Base-by-base conservation (phyloP, 2,329 filamentous ascomycete genomes). In the Ceratocystiopsis sp. region DNA sequence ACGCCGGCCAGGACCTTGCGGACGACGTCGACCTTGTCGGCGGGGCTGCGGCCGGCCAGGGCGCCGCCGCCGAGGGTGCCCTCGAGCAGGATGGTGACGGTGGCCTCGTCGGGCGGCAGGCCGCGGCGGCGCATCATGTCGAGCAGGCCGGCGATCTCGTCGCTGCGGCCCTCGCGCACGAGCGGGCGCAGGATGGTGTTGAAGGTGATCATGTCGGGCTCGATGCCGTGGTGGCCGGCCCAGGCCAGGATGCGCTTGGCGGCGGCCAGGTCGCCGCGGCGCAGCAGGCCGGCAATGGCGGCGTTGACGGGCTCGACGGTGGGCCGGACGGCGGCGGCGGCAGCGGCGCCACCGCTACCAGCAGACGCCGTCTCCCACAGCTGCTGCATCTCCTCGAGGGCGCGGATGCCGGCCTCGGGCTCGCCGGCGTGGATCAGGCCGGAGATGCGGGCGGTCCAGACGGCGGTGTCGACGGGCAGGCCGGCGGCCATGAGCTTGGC, bases 81-180 rank as follows among this genome's bases (percentile, higher is more conserved):
- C 37, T 80, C 75, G 9, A 91, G 64, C 45, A 91, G 66, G 48
- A 84, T 74, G 18, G 76, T 82, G 57, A 83, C 84, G 0, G 84
- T 91, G 7, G 69, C 70, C n/a, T 68, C 64, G 55, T 86, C 75
- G 1, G 78, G 70, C 29, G 65, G 50, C 25, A 84, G 57, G 3
- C 66, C 65, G 15, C 66, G 59, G 3, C 55, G 49, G 35, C 68
- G 60, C 81, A 86, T 86, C 43, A 67, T 60, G 4, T 60, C 52
- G 3, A 85, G 62, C 13, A 84, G 53, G 3, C 56, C 56, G 37
- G 66, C 61, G 13, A 73, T 67, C 36, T 73, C 68, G 1, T 63
- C 53, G 33, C 59, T 53, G 21, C 66, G 60, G 19, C 66, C 66
- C 16, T 62, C 58, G 14, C 66, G 64, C 45, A 84, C 63, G 45